phyloP scores from a whole-genome alignment of 164 flowering plant genomes.

The Cinnamomum micranthum region DNA sequence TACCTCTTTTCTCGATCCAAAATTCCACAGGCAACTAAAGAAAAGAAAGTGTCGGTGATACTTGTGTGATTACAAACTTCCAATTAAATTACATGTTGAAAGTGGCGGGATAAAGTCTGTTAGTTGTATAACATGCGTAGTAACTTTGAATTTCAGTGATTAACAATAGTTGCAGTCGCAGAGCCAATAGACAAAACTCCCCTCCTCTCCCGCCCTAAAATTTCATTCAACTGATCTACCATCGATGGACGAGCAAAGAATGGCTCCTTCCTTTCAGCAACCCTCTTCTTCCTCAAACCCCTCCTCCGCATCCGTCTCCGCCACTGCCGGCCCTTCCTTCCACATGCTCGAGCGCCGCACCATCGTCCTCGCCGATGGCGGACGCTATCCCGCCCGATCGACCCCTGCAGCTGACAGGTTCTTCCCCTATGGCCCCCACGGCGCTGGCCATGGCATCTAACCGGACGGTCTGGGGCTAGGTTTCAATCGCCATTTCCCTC shows the following conservation, averaged over 20 bases:
- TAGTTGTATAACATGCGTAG: no score
- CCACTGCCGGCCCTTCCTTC: conserved; percentile 34
- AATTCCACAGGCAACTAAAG: no score
- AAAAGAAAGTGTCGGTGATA: no score
- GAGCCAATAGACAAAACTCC: no score
- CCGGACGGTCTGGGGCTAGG: conserved; percentile 10
- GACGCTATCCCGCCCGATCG: conserved; percentile 62
- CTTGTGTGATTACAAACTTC: no score
- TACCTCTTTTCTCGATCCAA: no score
- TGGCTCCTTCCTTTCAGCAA: background rate
- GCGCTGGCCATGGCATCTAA: background rate
- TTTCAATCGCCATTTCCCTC: conserved; percentile 22
- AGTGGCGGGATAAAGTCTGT: no score
- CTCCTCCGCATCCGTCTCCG: background rate
- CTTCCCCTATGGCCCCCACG: conserved; percentile 23
- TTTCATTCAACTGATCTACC: background rate
- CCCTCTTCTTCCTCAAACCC: background rate
- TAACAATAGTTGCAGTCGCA: no score
- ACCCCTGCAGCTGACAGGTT: conserved; percentile 21
- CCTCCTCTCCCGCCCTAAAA: no score
- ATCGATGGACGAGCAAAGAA: conserved; percentile 5
- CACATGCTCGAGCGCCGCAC: conserved; percentile 90
- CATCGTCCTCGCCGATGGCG: conserved; percentile 73
- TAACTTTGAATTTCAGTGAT: no score
- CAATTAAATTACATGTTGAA: no score